These are phyloP conservation scores for Polygonum aviculare DNA, from an alignment of 148 eudicot genomes.

Conservation along the genomic window DNA sequence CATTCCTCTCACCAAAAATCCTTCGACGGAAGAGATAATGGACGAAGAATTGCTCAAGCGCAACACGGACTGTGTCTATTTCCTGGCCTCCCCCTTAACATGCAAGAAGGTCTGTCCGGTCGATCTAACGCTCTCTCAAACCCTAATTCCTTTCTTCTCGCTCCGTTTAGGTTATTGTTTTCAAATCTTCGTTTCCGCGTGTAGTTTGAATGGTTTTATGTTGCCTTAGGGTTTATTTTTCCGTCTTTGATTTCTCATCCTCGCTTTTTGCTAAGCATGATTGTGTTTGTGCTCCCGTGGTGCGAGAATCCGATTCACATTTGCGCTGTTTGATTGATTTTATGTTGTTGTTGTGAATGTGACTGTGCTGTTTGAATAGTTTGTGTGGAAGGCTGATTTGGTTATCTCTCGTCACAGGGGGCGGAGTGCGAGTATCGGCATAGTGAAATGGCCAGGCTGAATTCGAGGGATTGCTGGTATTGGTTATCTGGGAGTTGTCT, in stretches of 20 bases:
- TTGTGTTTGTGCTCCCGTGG: background rate
- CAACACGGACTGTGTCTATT: constrained; percentile 83
- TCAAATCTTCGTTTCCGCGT: background rate
- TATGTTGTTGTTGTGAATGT: background rate
- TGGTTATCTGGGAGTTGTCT: constrained; percentile 82
- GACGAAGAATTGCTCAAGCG: constrained; percentile 66
- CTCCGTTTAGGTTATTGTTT: background rate
- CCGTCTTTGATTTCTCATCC: background rate
- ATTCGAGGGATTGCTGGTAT: constrained; percentile 81
- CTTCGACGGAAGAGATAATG: background rate
- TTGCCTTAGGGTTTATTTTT: background rate
- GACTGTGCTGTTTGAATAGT: background rate
- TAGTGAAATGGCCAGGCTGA: constrained; percentile 76
- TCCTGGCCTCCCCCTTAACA: constrained; percentile 82
- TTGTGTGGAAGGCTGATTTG: background rate
- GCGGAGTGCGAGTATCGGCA: constrained; percentile 91
- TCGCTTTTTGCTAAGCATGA: background rate
- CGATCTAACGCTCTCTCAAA: constrained; percentile 3
- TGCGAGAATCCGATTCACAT: background rate
- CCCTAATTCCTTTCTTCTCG: background rate
- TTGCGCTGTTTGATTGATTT: background rate
- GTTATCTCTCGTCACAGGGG: constrained; percentile 39
- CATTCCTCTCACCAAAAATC: background rate
- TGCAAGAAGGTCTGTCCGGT: constrained; percentile 60
- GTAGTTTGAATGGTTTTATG: background rate